Evolutionary conservation across 2,329 filamentous ascomycete species (phyloP).

Genomic region (Incumbomyces lentus): DNA sequence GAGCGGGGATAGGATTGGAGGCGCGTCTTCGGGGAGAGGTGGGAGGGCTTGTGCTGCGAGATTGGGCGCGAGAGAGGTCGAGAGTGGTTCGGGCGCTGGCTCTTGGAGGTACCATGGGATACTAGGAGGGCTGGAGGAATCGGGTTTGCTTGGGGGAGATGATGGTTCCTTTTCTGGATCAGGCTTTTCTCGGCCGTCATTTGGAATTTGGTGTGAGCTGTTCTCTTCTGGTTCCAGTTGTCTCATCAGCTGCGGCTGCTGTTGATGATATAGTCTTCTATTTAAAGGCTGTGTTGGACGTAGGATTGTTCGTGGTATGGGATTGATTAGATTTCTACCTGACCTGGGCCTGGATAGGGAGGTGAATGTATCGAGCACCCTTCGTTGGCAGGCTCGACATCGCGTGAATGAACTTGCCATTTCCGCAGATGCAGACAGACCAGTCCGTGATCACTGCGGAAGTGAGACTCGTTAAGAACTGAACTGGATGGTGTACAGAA

Average conservation of each 20-base stretch:
- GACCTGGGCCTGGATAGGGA: constrained; percentile 15
- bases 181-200: too few relatives aligned
- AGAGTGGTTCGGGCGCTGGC: constrained; percentile 23
- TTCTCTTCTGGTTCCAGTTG: too few relatives aligned
- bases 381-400: constrained; percentile 15
- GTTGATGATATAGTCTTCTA: too few relatives aligned
- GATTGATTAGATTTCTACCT: neutral
- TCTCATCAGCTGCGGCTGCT: too few relatives aligned
- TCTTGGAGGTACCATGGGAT: constrained; percentile 83
- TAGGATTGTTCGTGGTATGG: too few relatives aligned
- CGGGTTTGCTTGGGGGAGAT: constrained; percentile 4
- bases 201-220: too few relatives aligned
- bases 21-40: constrained; percentile 56
- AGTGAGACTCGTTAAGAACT: neutral
- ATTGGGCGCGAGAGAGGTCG: constrained; percentile 31
- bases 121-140: neutral
- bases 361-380: constrained; percentile 17
- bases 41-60: constrained; percentile 49
- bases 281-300: too few relatives aligned
- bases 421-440: neutral
- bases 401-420: neutral
- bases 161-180: neutral
- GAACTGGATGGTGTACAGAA: neutral
- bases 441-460: neutral
- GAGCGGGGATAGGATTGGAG: constrained; percentile 59